Evolutionary conservation across 495 filamentous ascomycete genomes (phyloP).

Genomic region (Penicillium macrosclerotiorum): DNA sequence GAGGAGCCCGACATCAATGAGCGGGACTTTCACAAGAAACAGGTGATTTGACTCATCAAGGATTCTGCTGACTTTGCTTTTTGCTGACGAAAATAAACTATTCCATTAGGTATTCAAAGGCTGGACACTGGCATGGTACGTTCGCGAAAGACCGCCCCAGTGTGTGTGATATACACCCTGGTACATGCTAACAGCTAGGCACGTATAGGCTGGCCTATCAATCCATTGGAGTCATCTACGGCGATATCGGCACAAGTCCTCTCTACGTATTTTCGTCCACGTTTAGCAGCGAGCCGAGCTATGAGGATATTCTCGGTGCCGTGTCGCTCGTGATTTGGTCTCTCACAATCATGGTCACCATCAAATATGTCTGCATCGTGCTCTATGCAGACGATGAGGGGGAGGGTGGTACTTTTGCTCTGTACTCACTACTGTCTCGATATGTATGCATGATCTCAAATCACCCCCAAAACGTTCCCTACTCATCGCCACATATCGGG

Average conservation of each 20-base stretch:
- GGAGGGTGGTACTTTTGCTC: slow-evolving; percentile 71
- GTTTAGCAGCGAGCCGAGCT: slow-evolving; percentile 53
- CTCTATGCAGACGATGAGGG: slow-evolving; percentile 71
- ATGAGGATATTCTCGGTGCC: slow-evolving; percentile 63
- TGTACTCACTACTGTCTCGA: slow-evolving; percentile 64
- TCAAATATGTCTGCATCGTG: slow-evolving; percentile 71
- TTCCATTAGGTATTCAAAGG: neutral
- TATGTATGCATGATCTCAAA: too few species aligned
- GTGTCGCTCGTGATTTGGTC: slow-evolving; percentile 75
- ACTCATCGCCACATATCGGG: neutral
- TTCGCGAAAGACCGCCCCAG: too few species aligned
- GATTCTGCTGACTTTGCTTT: neutral
- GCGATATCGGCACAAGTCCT: slow-evolving; percentile 72
- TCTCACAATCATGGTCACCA: slow-evolving; percentile 66
- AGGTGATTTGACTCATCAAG: neutral
- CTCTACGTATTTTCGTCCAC: slow-evolving; percentile 72
- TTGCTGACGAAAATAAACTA: neutral
- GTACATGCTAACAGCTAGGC: neutral
- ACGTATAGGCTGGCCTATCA: slow-evolving; percentile 57
- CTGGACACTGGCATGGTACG: slow-evolving; percentile 2
- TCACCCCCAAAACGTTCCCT: too few species aligned
- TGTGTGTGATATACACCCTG: neutral
- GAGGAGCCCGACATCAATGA: neutral
- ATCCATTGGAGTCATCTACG: slow-evolving; percentile 68
- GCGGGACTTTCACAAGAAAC: slow-evolving; percentile 5